These are phyloP conservation scores for Tolypocladium sp. DNA, from an alignment of 2,329 filamentous ascomycete species.

Conservation along the genomic window DNA sequence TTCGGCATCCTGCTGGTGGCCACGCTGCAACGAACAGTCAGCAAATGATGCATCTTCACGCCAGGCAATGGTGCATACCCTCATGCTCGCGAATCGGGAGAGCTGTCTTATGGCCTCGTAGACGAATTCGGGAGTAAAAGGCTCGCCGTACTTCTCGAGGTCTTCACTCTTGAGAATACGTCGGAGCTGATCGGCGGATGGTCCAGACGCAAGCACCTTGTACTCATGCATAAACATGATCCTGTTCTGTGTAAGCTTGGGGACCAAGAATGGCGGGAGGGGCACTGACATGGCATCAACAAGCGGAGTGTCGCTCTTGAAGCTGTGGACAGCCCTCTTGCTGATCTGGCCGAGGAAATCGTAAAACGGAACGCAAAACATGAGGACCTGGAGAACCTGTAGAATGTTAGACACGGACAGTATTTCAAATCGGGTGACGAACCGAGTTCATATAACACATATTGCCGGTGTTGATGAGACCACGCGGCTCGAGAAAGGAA, in stretches of 20 bases:
- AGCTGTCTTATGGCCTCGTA: slow-evolving; percentile 86
- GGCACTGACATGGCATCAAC: slow-evolving; percentile 77
- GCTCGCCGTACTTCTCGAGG: slow-evolving; percentile 81
- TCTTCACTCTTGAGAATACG: slow-evolving; percentile 71
- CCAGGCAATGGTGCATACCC: slow-evolving; percentile 43
- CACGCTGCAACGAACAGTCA: slow-evolving; percentile 46
- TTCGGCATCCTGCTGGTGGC: slow-evolving; percentile 95
- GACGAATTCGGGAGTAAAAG: slow-evolving; percentile 88
- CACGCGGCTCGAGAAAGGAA: slow-evolving; percentile 82
- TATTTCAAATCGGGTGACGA: slow-evolving; percentile 27
- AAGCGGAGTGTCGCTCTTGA: slow-evolving; percentile 90
- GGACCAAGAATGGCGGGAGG: neutral
- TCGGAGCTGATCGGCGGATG: slow-evolving; percentile 63
- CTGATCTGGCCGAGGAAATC: slow-evolving; percentile 83
- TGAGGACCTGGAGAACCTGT: slow-evolving; percentile 87
- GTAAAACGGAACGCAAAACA: slow-evolving; percentile 92
- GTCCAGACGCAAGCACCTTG: slow-evolving; percentile 71
- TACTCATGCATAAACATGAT: slow-evolving; percentile 96
- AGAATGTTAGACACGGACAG: neutral
- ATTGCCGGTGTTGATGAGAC: slow-evolving; percentile 93
- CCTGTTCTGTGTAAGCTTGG: slow-evolving; percentile 32
- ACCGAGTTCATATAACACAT: slow-evolving; percentile 99
- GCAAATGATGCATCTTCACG: neutral
- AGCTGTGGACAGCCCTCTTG: slow-evolving; percentile 76
- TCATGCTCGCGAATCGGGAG: slow-evolving; percentile 85